A percentile compares a stretch with the other conserved stretches of the same genome.
phyloP scores from a whole-genome alignment of 2,329 filamentous ascomycete genomes.

The Fonsecaea pugnacius region DNA sequence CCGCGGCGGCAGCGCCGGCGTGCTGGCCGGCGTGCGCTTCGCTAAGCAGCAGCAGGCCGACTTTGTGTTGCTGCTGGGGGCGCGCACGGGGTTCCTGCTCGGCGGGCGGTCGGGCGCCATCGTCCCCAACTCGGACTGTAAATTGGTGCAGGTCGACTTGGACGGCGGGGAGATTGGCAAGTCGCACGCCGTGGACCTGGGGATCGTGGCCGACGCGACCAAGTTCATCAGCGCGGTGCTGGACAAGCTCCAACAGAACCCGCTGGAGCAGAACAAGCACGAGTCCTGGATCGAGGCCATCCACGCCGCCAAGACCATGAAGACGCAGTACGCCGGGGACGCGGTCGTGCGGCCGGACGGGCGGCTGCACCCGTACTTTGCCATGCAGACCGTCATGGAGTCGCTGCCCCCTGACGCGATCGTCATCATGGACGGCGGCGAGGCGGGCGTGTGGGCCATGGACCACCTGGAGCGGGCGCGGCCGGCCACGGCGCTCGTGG shows the following conservation, averaged over 20 bases:
- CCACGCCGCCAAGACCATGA: conserved; percentile 29
- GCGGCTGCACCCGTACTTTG: conserved; percentile 51
- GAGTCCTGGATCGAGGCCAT: conserved; percentile 30
- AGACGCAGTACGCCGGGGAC: conserved; percentile 36
- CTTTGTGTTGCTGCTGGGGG: conserved; percentile 49
- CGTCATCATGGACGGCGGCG: conserved; percentile 50
- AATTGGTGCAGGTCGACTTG: conserved; percentile 50
- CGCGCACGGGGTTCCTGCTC: conserved; percentile 50
- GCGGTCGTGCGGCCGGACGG: conserved; percentile 39
- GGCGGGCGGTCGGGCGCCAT: conserved; percentile 46
- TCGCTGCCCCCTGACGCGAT: conserved; percentile 44
- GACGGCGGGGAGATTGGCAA: conserved; percentile 52
- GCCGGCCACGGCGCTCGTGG: conserved; percentile 23
- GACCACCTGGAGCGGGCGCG: conserved; percentile 41
- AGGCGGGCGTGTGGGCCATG: conserved; percentile 43
- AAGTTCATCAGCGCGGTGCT: conserved; percentile 43
- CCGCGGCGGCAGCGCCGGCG: conserved; percentile 44
- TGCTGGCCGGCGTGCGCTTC: conserved; percentile 42
- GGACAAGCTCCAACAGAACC: conserved; percentile 23
- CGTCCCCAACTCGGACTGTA: conserved; percentile 45
- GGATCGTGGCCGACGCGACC: conserved; percentile 48
- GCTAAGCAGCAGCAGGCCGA: conserved; percentile 44
- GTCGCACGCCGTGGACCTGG: conserved; percentile 47
- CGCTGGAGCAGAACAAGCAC: conserved; percentile 23
- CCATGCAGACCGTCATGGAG: conserved; percentile 45